Conservation (phyloP, 108 stramenopile species). For the Nitzschia palea region DNA sequence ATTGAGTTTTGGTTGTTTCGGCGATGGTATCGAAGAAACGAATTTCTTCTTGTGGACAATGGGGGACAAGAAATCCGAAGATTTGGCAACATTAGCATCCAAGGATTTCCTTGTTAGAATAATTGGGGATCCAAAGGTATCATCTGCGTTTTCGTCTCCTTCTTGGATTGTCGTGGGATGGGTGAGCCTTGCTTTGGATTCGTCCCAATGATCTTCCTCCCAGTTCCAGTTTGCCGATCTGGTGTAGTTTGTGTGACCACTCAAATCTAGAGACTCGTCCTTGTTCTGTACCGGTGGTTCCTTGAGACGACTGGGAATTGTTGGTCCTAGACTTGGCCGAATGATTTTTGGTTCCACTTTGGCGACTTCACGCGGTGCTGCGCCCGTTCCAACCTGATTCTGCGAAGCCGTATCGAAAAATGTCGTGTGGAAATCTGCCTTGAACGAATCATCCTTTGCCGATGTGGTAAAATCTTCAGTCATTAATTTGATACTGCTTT, state of each 20-base stretch:
- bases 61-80: background rate
- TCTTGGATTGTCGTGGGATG: slow-evolving; percentile 7
- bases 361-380: background rate
- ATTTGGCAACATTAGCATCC: background rate
- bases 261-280: background rate
- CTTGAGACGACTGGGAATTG: background rate
- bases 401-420: too few relatives aligned
- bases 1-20: background rate
- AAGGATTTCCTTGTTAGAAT: background rate
- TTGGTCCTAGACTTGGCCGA: background rate
- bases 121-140: slow-evolving; percentile 2
- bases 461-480: too few relatives aligned
- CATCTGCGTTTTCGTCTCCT: slow-evolving; percentile 8
- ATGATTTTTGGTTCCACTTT: background rate
- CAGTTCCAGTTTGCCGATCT: slow-evolving; percentile 8
- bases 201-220: slow-evolving; percentile 8
- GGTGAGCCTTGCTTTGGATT: background rate
- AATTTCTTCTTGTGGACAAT: background rate
- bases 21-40: background rate
- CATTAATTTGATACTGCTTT: too few relatives aligned
- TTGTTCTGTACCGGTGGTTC: background rate
- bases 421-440: too few relatives aligned
- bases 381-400: too few relatives aligned
- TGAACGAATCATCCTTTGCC: too few relatives aligned
- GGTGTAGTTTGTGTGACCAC: slow-evolving; percentile 14